Base-by-base conservation (phyloP, 139 green algal genomes). In the Eudorina sp. region DNA sequence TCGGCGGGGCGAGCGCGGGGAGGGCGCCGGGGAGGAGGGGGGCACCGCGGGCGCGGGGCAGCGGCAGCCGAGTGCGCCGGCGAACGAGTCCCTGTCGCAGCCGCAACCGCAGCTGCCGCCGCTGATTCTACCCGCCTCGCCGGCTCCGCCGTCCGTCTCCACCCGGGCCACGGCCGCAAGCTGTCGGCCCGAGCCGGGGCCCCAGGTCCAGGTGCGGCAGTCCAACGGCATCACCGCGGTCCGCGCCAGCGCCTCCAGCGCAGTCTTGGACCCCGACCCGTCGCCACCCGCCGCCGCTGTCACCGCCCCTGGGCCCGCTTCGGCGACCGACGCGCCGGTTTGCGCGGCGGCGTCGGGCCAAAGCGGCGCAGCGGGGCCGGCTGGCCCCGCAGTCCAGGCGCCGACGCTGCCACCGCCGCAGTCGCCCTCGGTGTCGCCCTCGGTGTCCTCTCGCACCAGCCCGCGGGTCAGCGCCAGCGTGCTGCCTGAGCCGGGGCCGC, bases 181-280 rank as follows among this genome's bases (percentile, higher is more conserved):
- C 53, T 84, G 53, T 53, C 53, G 40, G 6, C 77, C 77, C 11
- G 77, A 84, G 53, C 77, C 77, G 4, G 36, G 77, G 36, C 77
- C 77, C 36, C 27, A 48, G 43, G 53, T 45, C 45, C 77, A 84
- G 77, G 27, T 73, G 23, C 19, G 51, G 53, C 53, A 69, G 31
- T 29, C 46, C 75, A 48, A 5, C 53, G 27, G 36, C 77, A 83
- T 53, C 8, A n/a, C 53, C 55, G 75, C 46, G 36, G 53, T 53
- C 19, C 77, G 77, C 34, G 77, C 77, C n/a, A 83, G 70, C 70
- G 46, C 21, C 70, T 29, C 68, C 48, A 55, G 13, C 48, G 48
- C 9, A 55, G 48, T 13, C 11, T 13, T 21, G 62, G 62, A 72
- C n/a, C n/a, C n/a, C n/a, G n/a, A n/a, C n/a, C n/a, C n/a, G n/a